Evolutionary conservation across 2,329 filamentous ascomycete genomes (phyloP).

Genomic region (Cadophora sp.): DNA sequence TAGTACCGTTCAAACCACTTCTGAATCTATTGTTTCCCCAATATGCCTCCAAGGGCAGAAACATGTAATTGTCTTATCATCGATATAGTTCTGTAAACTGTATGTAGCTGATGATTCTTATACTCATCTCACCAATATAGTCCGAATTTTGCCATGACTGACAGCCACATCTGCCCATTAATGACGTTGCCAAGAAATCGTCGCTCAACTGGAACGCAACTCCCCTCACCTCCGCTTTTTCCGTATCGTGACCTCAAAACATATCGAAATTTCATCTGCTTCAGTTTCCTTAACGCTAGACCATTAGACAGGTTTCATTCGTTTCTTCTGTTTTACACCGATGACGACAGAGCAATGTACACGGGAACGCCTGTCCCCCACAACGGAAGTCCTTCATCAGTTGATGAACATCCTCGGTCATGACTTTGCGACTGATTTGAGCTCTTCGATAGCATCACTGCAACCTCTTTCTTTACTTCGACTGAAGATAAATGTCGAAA

Average conservation of each 20-base stretch:
- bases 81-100: too few species aligned
- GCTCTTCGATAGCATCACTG: conserved; percentile 8
- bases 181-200: background rate
- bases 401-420: conserved; percentile 6
- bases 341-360: background rate
- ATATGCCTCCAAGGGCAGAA: too few species aligned
- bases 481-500: conserved; percentile 5
- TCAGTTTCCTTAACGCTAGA: background rate
- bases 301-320: background rate
- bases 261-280: background rate
- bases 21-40: too few species aligned
- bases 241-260: background rate
- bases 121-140: too few species aligned
- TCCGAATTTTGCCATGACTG: background rate
- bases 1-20: too few species aligned
- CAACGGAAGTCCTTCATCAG: background rate
- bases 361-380: background rate
- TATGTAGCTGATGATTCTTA: too few species aligned
- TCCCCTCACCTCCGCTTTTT: background rate
- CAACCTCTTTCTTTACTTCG: background rate
- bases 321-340: background rate
- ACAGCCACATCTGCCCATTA: background rate
- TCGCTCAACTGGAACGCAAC: background rate
- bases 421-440: conserved; percentile 1
- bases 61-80: too few species aligned